A percentile compares a stretch with the other conserved stretches of the same genome.
These are phyloP conservation scores for Seiridium cupressi DNA, from an alignment of 2,329 filamentous ascomycete genomes.

Conservation along the genomic window DNA sequence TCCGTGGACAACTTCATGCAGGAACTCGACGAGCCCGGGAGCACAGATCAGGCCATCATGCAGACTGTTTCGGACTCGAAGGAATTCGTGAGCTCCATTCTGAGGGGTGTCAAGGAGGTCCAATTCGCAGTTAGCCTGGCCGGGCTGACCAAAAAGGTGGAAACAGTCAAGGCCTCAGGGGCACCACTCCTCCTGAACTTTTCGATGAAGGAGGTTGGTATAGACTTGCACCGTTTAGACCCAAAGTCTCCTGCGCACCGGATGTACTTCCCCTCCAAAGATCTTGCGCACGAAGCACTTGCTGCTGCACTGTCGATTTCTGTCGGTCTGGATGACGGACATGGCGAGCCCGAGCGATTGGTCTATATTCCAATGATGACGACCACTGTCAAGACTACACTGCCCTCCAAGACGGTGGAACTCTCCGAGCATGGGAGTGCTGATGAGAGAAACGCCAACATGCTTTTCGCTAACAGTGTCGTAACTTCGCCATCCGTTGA, in stretches of 20 bases:
- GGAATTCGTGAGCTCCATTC: constrained; percentile 84
- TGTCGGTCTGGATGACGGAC: constrained; percentile 86
- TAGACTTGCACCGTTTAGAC: constrained; percentile 89
- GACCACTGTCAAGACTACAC: constrained; percentile 87
- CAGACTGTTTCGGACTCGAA: constrained; percentile 88
- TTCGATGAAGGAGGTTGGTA: constrained; percentile 93
- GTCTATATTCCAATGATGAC: constrained; percentile 97
- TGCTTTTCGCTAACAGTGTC: constrained; percentile 93
- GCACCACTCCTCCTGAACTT: constrained; percentile 79
- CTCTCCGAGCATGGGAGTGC: constrained; percentile 68
- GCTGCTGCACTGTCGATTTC: constrained; percentile 91
- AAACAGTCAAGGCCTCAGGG: constrained; percentile 63
- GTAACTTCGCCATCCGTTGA: constrained; percentile 95
- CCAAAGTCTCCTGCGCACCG: constrained; percentile 90
- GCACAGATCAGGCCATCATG: constrained; percentile 64
- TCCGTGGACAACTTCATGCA: constrained; percentile 72
- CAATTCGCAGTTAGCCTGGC: constrained; percentile 93
- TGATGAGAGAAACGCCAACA: constrained; percentile 90
- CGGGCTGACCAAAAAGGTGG: constrained; percentile 78
- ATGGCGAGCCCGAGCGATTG: constrained; percentile 79
- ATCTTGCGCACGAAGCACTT: constrained; percentile 92
- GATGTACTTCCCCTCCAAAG: constrained; percentile 95
- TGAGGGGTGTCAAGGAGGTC: constrained; percentile 92
- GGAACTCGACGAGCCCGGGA: constrained; percentile 70
- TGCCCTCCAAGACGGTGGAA: constrained; percentile 91